Base-by-base conservation (phyloP, 306 rosid genomes). In the Biancaea sappan region DNA sequence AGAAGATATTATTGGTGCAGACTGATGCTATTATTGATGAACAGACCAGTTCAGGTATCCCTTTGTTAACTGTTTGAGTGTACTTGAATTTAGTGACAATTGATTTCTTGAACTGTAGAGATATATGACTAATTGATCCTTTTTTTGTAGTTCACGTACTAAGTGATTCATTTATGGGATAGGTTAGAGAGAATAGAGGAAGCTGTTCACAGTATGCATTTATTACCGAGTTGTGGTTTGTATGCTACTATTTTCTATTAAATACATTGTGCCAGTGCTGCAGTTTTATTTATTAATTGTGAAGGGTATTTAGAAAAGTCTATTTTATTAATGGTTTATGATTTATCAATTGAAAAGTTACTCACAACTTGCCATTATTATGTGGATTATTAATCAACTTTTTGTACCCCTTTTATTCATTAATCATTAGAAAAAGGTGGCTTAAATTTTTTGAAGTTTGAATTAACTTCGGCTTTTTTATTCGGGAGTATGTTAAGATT, bases 31-130 rank as follows among this genome's bases (percentile, higher is more conserved):
- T 66, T 35, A 40, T 44, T 5, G 57, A 48, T 38, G 29, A 84
- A 61, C 43, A 34, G 12, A 72, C 25, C 46, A 62, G 58, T 78
- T 77, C 88, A 68, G 92, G 97, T 89, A 50, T 34, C 31, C 44
- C 10, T 72, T 76, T 69, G 3, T 22, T 38, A 68, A 19, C 50
- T 54, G 15, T 74, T 40, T 47, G 44, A 63, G 37, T 53, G 41
- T 29, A 41, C 6, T 7, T 26, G 15, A 21, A 66, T 40, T 66
- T 43, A 14, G 21, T 6, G 15, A 2, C 2, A 43, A 3, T 26
- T 43, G 26, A 18, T 2, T 70, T 21, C 28, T 47, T 47, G 43
- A 46, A 66, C 58, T 28, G n/a, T 6, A 15, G 41, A 28, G 16
- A 66, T 66, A 22, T 26, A 6, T 48, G 15, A 26, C 7, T 72